Percentiles rank a stretch among this genome's conserved stretches.
Conservation (phyloP, 1,284 basidiomycete species). For the Malassezia pachydermatis region DNA sequence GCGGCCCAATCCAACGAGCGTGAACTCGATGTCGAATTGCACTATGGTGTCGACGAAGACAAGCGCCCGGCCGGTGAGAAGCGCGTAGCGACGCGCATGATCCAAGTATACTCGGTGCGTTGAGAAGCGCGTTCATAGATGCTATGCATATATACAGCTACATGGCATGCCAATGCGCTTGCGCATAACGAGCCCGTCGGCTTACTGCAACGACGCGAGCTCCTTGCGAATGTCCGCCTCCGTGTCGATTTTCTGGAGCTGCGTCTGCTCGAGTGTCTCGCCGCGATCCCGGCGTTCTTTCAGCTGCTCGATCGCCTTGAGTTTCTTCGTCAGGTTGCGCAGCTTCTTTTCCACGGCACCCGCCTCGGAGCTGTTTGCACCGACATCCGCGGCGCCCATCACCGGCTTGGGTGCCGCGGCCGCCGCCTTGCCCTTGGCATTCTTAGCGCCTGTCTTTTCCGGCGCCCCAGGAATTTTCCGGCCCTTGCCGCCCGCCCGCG, state of each 20-base stretch:
- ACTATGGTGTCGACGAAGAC: slow-evolving; percentile 57
- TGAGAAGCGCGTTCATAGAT: too few species aligned
- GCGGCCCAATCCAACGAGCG: slow-evolving; percentile 74
- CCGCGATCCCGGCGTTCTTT: slow-evolving; percentile 78
- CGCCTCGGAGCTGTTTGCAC: slow-evolving; percentile 21
- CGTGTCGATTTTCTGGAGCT: slow-evolving; percentile 85
- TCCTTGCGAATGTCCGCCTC: slow-evolving; percentile 74
- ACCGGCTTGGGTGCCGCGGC: slow-evolving; percentile 16
- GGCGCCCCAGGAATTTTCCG: slow-evolving; percentile 12
- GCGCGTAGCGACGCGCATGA: slow-evolving; percentile 12
- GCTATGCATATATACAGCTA: too few species aligned
- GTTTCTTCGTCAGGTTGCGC: slow-evolving; percentile 86
- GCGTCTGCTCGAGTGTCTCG: slow-evolving; percentile 80
- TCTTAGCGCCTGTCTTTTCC: too few species aligned
- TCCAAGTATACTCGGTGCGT: slow-evolving; percentile 18
- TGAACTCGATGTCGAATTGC: slow-evolving; percentile 84
- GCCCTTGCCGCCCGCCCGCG: slow-evolving; percentile 3
- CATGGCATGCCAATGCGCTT: too few species aligned
- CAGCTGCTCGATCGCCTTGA: slow-evolving; percentile 82
- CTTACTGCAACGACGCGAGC: slow-evolving; percentile 54
- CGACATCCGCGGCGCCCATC: slow-evolving; percentile 31
- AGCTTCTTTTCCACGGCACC: slow-evolving; percentile 49
- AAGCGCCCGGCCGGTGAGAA: slow-evolving; percentile 1
- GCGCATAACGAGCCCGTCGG: too few species aligned
- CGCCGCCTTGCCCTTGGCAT: too few species aligned